Conservation (phyloP, 768 basidiomycete species). For the Kwoniella shandongensis region DNA sequence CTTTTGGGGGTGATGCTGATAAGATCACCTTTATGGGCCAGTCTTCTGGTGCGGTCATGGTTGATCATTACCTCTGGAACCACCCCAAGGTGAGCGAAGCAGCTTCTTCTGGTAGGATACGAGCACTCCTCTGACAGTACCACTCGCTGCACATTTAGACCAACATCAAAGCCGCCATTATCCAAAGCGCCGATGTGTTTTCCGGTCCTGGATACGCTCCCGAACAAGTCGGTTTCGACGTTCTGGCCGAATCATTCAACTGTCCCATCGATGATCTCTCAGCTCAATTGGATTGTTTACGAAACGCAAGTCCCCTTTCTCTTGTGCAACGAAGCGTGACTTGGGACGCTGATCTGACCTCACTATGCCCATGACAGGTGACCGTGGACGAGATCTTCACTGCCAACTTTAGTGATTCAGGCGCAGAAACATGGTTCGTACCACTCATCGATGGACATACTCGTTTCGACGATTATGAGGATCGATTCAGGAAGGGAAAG, state of each 20-base stretch:
- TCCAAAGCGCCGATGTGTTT: conserved; percentile 2
- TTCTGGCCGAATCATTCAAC: not conserved
- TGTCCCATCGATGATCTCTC: not conserved
- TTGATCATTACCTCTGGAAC: conserved; percentile 2
- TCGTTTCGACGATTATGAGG: not conserved
- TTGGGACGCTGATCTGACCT: not conserved
- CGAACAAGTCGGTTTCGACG: conserved; percentile 1
- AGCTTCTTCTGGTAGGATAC: not conserved
- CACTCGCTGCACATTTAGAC: not conserved
- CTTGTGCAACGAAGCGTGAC: too few relatives aligned
- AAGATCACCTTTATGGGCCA: conserved; percentile 1
- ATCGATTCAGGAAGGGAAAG: not conserved
- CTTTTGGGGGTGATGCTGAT: not conserved
- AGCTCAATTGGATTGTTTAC: not conserved
- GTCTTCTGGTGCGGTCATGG: not conserved
- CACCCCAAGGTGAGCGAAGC: not conserved
- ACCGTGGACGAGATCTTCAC: not conserved
- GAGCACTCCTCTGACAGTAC: not conserved
- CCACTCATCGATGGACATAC: not conserved
- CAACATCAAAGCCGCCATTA: not conserved
- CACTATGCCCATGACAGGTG: not conserved
- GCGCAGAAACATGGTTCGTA: not conserved
- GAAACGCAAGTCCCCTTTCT: not conserved
- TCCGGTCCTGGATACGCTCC: not conserved
- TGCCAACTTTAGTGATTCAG: not conserved